Percentiles rank a stretch among this genome's conserved stretches.
Conservation (phyloP, 352 stramenopile genomes). For the Phytophthora cactorum region DNA sequence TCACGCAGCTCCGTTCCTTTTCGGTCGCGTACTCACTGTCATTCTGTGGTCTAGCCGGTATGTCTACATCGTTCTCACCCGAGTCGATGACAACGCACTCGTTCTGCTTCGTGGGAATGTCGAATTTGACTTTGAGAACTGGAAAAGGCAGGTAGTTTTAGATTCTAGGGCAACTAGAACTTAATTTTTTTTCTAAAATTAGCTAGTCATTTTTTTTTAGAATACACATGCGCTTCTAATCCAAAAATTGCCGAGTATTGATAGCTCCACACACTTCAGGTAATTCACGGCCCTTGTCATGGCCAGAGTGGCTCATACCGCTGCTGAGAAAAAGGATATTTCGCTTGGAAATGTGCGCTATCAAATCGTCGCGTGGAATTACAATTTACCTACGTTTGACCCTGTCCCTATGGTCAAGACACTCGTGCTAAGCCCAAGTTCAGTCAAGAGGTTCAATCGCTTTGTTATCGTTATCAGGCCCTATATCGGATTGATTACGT, state of each 20-base stretch:
- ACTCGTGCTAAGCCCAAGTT: conserved; percentile 9
- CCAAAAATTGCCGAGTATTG: no score
- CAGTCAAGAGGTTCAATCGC: conserved; percentile 17
- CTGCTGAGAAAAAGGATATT: neutral
- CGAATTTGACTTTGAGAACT: neutral
- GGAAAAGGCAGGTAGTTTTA: neutral
- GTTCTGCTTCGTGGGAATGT: neutral
- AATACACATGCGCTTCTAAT: no score
- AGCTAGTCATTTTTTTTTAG: no score
- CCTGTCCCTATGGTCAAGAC: conserved; percentile 18
- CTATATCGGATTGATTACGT: neutral
- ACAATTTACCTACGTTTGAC: conserved; percentile 18
- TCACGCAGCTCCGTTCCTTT: no score
- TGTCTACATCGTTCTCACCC: neutral
- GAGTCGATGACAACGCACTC: neutral
- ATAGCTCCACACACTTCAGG: no score
- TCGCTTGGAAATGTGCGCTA: conserved; percentile 3
- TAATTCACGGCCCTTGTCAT: neutral
- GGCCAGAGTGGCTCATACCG: neutral
- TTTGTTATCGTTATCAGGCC: neutral
- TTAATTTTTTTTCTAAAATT: neutral
- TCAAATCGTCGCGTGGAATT: conserved; percentile 12
- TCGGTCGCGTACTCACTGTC: neutral
- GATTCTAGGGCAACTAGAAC: neutral
- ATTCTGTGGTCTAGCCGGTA: neutral